Conservation (phyloP, 1,284 basidiomycete species). For the Ganoderma meredithae region DNA sequence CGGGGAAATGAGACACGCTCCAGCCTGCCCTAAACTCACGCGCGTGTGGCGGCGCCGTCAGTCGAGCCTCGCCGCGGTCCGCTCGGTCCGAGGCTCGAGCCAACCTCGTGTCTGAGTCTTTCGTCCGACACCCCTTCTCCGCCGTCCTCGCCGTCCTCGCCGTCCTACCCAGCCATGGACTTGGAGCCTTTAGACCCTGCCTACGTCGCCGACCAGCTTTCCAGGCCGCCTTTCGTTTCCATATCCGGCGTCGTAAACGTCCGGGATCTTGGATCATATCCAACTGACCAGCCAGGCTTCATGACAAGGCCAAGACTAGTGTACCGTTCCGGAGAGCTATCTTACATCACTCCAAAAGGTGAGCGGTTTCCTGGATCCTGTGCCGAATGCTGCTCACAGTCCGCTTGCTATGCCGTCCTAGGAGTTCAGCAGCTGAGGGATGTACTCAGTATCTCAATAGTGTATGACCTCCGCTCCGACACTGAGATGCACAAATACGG, state of each 20-base stretch:
- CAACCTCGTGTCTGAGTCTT: not conserved
- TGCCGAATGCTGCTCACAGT: not conserved
- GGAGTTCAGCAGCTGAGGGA: conserved; percentile 63
- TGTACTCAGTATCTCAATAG: conserved; percentile 63
- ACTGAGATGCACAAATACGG: conserved; percentile 79
- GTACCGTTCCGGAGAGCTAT: conserved; percentile 75
- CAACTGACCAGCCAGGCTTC: conserved; percentile 53
- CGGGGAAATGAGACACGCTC: conserved; percentile 49
- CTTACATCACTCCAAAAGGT: conserved; percentile 73
- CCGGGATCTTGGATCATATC: conserved; percentile 72
- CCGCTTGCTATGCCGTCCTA: conserved; percentile 35
- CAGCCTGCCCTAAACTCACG: conserved; percentile 50
- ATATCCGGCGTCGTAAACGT: conserved; percentile 76
- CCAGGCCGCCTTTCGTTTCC: conserved; percentile 69
- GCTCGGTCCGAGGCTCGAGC: not conserved
- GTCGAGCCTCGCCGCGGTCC: not conserved
- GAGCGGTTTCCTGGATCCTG: conserved; percentile 13
- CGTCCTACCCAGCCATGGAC: conserved; percentile 34
- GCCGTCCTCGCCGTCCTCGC: not conserved
- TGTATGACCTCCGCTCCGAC: conserved; percentile 80
- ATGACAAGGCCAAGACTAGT: conserved; percentile 63
- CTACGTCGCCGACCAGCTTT: conserved; percentile 67
- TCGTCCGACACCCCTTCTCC: not conserved
- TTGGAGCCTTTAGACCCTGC: conserved; percentile 69
- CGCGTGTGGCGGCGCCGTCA: conserved; percentile 24